Base-by-base conservation (phyloP, 306 rosid genomes). In the apple (Malus domestica) region DNA sequence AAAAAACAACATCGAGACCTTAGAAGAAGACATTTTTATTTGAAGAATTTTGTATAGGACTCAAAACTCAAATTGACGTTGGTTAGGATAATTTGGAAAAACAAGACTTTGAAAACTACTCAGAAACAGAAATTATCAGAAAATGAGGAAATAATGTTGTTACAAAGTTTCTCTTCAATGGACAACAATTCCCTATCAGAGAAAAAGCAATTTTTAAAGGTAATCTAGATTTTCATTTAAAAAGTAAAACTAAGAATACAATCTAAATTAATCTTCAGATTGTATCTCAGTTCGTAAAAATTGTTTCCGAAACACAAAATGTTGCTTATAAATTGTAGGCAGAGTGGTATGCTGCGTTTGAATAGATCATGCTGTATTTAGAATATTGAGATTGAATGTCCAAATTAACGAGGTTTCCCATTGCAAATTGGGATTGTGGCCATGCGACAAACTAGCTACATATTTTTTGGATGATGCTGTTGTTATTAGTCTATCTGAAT, bases 1-100 rank as follows among this genome's bases (percentile, higher is more conserved):
- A 52, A 66, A 25, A 76, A 76, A 57, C 42, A 58, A 45, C 33
- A 45, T 8, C 2, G 42, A 61, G 19, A 22, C 70, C 29, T 45
- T 33, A 44, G 11, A 27, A 67, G 69, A 51, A 65, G 49, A 10
- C 82, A 78, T 82, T 13, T 78, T 77, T 20, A 8, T 62, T 29
- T 52, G 15, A 29, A 11, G 45, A 58, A 49, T 15, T 49, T 15
- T 49, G 2, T 49, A 15, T 49, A 15, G 55, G 54, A 46, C 10
- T 46, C 16, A 46, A 49, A 15, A 49, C 16, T 49, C 20, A 49
- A 49, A 49, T 49, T 49, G 20, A 49, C 5, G 5, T 22, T 58
- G 5, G 63, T 58, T 58, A 22, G 30, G 63, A 58, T 58, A 58
- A 23, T 58, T 22, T 22, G 5, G 5, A 22, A 20, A 54, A 58